A percentile compares a stretch with the other conserved stretches of the same genome.
Conservation (phyloP, 225 moss, liverwort and hornwort species). For the Pleurozium schreberi region DNA sequence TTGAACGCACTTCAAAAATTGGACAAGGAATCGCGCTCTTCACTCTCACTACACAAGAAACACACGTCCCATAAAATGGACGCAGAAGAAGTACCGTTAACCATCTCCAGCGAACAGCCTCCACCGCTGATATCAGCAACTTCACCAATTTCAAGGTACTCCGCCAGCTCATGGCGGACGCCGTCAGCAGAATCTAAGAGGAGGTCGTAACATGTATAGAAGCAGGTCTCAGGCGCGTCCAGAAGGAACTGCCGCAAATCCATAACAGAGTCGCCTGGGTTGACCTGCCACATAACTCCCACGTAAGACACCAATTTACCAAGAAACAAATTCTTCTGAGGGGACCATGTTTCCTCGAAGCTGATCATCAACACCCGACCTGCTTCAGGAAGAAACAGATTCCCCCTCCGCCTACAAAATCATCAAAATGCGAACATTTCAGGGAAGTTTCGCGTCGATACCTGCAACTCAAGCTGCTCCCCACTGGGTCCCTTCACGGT, state of each 20-base stretch:
- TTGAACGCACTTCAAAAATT: not conserved
- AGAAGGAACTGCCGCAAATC: constrained; percentile 87
- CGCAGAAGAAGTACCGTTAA: constrained; percentile 51
- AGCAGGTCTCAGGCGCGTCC: constrained; percentile 94
- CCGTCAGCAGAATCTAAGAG: constrained; percentile 77
- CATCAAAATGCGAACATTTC: not conserved
- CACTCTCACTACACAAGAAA: not conserved
- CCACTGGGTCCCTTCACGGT: constrained; percentile 69
- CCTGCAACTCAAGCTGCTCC: constrained; percentile 91
- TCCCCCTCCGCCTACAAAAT: not conserved
- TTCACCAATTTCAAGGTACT: constrained; percentile 95
- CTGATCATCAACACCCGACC: not conserved
- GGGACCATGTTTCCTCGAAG: not conserved
- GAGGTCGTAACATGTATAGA: constrained; percentile 93
- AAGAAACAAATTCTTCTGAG: not conserved
- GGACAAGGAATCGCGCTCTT: not conserved
- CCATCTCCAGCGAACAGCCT: constrained; percentile 85
- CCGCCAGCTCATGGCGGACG: constrained; percentile 75
- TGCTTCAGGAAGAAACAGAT: not conserved
- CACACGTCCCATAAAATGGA: not conserved
- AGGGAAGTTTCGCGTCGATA: not conserved
- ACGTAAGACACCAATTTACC: not conserved
- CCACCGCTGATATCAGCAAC: constrained; percentile 89
- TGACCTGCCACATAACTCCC: constrained; percentile 41
- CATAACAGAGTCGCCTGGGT: constrained; percentile 95